A percentile compares a stretch with the other conserved stretches of the same genome.
phyloP scores from a whole-genome alignment of 1,284 basidiomycete species.

The Mycosarcoma mackinlayi region DNA sequence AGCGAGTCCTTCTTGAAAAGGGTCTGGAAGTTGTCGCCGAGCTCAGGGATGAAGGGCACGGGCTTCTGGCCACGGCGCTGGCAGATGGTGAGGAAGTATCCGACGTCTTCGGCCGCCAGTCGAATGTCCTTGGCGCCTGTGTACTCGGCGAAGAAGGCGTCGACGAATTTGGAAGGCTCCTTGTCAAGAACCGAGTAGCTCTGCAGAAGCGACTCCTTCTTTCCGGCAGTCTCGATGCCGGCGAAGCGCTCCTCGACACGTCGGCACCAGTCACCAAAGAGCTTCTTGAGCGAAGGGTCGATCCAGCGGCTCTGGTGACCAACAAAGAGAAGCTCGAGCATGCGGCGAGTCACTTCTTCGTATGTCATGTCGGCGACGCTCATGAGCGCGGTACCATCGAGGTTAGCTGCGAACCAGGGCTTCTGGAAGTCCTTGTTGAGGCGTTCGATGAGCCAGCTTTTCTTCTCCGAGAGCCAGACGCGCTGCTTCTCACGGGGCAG shows the following conservation, averaged over 20 bases:
- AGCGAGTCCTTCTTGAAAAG: constrained; percentile 81
- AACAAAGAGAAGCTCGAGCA: constrained; percentile 93
- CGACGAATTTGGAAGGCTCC: constrained; percentile 78
- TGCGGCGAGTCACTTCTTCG: constrained; percentile 90
- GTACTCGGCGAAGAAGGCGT: constrained; percentile 85
- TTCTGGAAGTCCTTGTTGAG: constrained; percentile 96
- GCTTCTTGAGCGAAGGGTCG: constrained; percentile 89
- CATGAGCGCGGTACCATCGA: constrained; percentile 74
- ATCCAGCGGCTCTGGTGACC: constrained; percentile 91
- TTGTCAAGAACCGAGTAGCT: constrained; percentile 86
- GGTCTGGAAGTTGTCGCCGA: constrained; percentile 88
- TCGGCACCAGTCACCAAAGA: constrained; percentile 95
- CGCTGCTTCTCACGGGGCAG: constrained; percentile 92
- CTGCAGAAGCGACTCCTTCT: constrained; percentile 72
- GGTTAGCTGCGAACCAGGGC: constrained; percentile 67
- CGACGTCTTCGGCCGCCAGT: constrained; percentile 92
- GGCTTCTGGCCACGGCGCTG: constrained; percentile 98
- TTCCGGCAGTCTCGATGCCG: constrained; percentile 56
- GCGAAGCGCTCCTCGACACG: constrained; percentile 85
- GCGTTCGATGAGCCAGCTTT: constrained; percentile 88
- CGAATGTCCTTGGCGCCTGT: constrained; percentile 84
- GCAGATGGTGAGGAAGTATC: constrained; percentile 92
- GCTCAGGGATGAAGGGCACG: constrained; percentile 96
- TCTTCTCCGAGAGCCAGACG: constrained; percentile 86
- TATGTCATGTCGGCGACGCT: constrained; percentile 98